A percentile compares a stretch with the other conserved stretches of the same genome.
phyloP scores from a whole-genome alignment of 2,329 filamentous ascomycete species.

The Arthrinium phaeospermum region DNA sequence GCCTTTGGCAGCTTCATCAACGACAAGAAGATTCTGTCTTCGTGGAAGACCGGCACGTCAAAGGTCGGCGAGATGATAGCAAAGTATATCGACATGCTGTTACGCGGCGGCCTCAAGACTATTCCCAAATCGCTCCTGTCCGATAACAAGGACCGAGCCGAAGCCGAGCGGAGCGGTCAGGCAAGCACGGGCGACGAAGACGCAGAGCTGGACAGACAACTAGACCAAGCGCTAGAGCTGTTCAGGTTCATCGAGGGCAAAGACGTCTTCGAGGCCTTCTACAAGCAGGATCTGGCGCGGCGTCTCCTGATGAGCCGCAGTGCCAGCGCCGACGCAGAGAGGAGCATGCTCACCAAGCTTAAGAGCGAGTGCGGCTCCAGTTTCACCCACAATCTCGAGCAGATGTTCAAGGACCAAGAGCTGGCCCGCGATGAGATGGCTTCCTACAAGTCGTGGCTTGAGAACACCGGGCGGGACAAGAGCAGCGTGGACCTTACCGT shows the following conservation, averaged over 20 bases:
- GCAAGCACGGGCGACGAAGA: slow-evolving; percentile 83
- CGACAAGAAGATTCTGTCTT: slow-evolving; percentile 74
- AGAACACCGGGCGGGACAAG: slow-evolving; percentile 51
- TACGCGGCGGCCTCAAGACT: slow-evolving; percentile 86
- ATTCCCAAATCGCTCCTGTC: slow-evolving; percentile 73
- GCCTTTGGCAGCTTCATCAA: slow-evolving; percentile 93
- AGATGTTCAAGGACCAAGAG: slow-evolving; percentile 99
- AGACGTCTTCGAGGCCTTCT: slow-evolving; percentile 97
- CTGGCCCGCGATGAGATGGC: slow-evolving; percentile 90
- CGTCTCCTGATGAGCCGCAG: slow-evolving; percentile 90
- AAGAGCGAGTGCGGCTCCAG: slow-evolving; percentile 91
- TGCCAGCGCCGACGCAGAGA: slow-evolving; percentile 92
- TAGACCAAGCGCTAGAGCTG: slow-evolving; percentile 90
- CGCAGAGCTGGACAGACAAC: slow-evolving; percentile 85
- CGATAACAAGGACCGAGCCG: slow-evolving; percentile 61
- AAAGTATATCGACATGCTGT: slow-evolving; percentile 89
- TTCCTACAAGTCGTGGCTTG: slow-evolving; percentile 76
- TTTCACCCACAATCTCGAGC: slow-evolving; percentile 96
- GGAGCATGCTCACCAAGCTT: slow-evolving; percentile 90
- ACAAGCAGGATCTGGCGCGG: slow-evolving; percentile 95
- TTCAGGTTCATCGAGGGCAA: slow-evolving; percentile 98
- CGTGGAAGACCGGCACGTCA: slow-evolving; percentile 82
- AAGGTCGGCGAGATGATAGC: slow-evolving; percentile 99
- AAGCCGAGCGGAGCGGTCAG: slow-evolving; percentile 66
- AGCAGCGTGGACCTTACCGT: slow-evolving; percentile 76